Evolutionary conservation across 2,329 filamentous ascomycete species (phyloP).

Genomic region (Falciphora oryzae): DNA sequence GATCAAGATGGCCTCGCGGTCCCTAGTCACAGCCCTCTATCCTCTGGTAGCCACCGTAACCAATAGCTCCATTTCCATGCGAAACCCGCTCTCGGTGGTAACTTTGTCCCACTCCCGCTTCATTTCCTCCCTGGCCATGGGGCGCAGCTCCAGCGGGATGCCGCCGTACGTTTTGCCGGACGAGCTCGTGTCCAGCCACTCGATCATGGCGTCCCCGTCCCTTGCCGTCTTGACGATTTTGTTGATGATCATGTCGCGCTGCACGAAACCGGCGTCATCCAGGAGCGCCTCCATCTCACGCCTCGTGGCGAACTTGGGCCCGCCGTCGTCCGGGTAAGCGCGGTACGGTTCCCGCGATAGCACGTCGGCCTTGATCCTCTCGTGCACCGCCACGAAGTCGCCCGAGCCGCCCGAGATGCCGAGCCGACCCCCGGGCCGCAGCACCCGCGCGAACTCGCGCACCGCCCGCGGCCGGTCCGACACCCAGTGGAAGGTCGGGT

Average conservation of each 20-base stretch:
- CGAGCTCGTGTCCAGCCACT: slow-evolving; percentile 26
- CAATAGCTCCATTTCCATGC: slow-evolving; percentile 25
- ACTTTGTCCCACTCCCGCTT: slow-evolving; percentile 24
- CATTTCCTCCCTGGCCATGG: slow-evolving; percentile 24
- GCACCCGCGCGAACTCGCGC: slow-evolving; percentile 35
- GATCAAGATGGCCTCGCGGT: no score
- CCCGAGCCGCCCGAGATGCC: slow-evolving; percentile 21
- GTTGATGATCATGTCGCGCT: slow-evolving; percentile 18
- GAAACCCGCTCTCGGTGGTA: slow-evolving; percentile 20
- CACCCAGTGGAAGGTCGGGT: slow-evolving; percentile 32
- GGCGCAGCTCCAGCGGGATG: slow-evolving; percentile 23
- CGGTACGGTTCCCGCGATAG: not conserved
- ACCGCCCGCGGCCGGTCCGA: slow-evolving; percentile 26
- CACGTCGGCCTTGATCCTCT: slow-evolving; percentile 16
- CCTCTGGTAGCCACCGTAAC: slow-evolving; percentile 12
- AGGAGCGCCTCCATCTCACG: slow-evolving; percentile 17
- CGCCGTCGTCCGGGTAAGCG: not conserved
- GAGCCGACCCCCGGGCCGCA: slow-evolving; percentile 34
- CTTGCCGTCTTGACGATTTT: slow-evolving; percentile 18
- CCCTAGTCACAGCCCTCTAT: no score
- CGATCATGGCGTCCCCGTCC: slow-evolving; percentile 21
- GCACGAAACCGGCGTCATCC: slow-evolving; percentile 25
- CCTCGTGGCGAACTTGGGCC: slow-evolving; percentile 11
- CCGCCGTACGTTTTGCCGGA: slow-evolving; percentile 27
- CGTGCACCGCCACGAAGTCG: slow-evolving; percentile 22